These are phyloP conservation scores for Uncinocarpus reesii DNA, from an alignment of 2,329 filamentous ascomycete genomes.

Conservation along the genomic window DNA sequence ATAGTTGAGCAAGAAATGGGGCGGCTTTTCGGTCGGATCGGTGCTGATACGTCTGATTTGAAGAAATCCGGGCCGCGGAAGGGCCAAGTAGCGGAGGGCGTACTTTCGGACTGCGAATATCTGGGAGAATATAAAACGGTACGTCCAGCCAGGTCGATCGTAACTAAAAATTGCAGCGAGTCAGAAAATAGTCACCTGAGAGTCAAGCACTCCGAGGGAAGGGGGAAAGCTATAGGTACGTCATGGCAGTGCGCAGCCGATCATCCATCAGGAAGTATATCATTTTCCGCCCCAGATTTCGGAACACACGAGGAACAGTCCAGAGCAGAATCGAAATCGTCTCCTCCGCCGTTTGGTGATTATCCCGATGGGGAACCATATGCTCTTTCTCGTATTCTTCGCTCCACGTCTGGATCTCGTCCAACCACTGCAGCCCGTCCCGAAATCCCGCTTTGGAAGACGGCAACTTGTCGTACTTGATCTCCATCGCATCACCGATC, in stretches of 20 bases:
- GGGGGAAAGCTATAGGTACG: conserved; percentile 32
- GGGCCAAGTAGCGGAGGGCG: conserved; percentile 47
- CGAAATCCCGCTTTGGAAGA: conserved; percentile 34
- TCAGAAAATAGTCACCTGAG: neutral
- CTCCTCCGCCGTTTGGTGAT: conserved; percentile 46
- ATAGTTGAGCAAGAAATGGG: conserved; percentile 44
- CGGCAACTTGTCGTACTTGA: conserved; percentile 42
- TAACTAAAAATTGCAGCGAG: conserved; percentile 25
- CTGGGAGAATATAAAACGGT: conserved; percentile 34
- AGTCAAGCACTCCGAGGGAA: neutral
- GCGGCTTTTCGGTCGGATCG: conserved; percentile 44
- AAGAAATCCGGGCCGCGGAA: conserved; percentile 45
- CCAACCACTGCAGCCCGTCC: conserved; percentile 45
- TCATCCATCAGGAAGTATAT: conserved; percentile 55
- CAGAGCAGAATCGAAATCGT: conserved; percentile 53
- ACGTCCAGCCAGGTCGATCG: conserved; percentile 29
- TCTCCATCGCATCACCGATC: conserved; percentile 59
- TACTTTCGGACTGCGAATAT: conserved; percentile 46
- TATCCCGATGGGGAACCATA: conserved; percentile 47
- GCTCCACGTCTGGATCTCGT: conserved; percentile 44
- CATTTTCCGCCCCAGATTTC: conserved; percentile 42
- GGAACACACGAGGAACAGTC: conserved; percentile 40
- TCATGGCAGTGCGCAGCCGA: conserved; percentile 53
- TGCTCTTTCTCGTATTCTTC: conserved; percentile 47
- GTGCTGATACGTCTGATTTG: conserved; percentile 34